phyloP scores from a whole-genome alignment of 2,329 filamentous ascomycete genomes.

The Diaporthe nobilis region DNA sequence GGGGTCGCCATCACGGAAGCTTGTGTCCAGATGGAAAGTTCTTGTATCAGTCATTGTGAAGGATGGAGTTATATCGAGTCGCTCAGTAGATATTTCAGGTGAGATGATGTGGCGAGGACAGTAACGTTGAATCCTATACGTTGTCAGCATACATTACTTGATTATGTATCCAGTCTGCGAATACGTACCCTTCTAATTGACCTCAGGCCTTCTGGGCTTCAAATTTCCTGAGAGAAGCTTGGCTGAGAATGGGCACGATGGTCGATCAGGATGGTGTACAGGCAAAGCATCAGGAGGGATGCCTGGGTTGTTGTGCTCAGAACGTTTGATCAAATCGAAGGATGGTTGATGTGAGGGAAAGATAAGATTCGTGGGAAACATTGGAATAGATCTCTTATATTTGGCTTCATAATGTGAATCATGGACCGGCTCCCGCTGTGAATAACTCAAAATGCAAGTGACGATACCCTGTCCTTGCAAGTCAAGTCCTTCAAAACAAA shows the following conservation, averaged over 20 bases:
- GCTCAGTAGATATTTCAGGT: background rate
- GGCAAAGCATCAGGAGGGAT: background rate
- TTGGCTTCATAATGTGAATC: background rate
- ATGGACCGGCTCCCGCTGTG: background rate
- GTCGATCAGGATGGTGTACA: background rate
- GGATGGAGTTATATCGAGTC: background rate
- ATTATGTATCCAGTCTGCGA: background rate
- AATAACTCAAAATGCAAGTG: too few species aligned
- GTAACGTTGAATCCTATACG: background rate
- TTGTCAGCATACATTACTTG: background rate
- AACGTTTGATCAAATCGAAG: background rate
- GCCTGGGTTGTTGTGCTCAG: background rate
- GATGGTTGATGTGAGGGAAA: background rate
- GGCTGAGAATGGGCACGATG: background rate
- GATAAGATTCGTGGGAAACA: background rate
- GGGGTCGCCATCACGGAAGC: background rate
- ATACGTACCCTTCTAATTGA: background rate
- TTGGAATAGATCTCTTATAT: background rate
- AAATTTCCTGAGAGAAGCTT: background rate
- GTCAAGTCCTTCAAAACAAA: background rate
- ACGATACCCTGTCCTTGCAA: too few species aligned
- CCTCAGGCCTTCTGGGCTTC: background rate
- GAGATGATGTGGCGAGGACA: background rate
- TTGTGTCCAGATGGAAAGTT: background rate
- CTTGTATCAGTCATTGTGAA: background rate